Evolutionary conservation across 2,329 filamentous ascomycete species (phyloP).

Genomic region (Neofusicoccum laricinum): DNA sequence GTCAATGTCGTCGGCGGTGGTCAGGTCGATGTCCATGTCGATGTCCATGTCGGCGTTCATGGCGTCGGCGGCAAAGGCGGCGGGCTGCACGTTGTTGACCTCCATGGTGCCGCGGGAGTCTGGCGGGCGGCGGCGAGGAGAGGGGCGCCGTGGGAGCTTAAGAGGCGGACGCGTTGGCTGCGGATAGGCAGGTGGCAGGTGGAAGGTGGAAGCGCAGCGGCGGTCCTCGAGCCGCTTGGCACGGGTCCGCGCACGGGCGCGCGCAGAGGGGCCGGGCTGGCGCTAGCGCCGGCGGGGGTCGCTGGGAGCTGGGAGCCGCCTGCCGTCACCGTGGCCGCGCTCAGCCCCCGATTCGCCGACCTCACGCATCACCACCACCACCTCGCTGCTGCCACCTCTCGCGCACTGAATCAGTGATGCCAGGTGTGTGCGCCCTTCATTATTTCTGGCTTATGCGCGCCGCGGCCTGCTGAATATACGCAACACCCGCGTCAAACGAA

Average conservation of each 20-base stretch:
- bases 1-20: constrained; percentile 21
- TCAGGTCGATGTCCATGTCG: constrained; percentile 37
- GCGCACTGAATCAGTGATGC: background rate
- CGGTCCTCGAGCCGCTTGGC: background rate
- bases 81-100: constrained; percentile 9
- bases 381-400: background rate
- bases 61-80: background rate
- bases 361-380: background rate
- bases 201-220: background rate
- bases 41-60: constrained; percentile 25
- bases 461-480: background rate
- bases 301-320: too few relatives aligned
- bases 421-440: background rate
- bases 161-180: background rate
- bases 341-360: background rate
- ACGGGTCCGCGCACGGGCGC: background rate
- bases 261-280: background rate
- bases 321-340: too few relatives aligned
- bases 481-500: background rate
- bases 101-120: constrained; percentile 2
- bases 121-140: background rate
- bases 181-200: background rate
- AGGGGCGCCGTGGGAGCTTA: background rate
- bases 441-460: background rate
- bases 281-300: background rate